Base-by-base conservation (phyloP, 2,329 filamentous ascomycete genomes). In the Lachnum nothofagi region DNA sequence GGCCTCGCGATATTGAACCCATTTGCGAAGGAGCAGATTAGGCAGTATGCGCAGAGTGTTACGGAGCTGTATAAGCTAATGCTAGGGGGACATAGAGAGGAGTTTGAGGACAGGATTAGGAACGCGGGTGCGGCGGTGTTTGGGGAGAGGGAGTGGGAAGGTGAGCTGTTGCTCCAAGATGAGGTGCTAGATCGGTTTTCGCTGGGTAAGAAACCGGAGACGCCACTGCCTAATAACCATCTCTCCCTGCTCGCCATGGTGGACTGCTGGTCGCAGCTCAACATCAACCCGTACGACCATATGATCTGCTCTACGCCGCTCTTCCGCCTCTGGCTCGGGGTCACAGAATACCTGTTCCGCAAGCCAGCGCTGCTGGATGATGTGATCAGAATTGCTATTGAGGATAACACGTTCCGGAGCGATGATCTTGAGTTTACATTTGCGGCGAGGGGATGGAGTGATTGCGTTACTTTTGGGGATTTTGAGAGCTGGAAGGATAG, bases 291-390 rank as follows among this genome's bases (percentile, higher is more conserved):
- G 0, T 98, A 98, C 68, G 91, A 98, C 69, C 94, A 98, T 73
- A 98, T 98, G 91, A 94, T 98, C 59, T 98, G 93, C 73, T 95
- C 90, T 46, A 98, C 93, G 33, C 93, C 93, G 72, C 80, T 97
- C 40, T 98, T 98, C 74, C 86, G 93, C 43, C 81, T 98, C 56
- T 96, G 93, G 82, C 79, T 98, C 27, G 93, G 93, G 48, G 94
- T 96, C n/a, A 91, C 91, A 1, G 93, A 98, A 70, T 91, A 95
- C 66, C 76, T 98, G 31, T 98, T 96, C 74, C 85, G 90, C 56
- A 90, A 91, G 62, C 77, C 80, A 16, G 80, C 79, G 2, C 74
- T 95, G 44, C 80, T 98, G 12, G 85, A 95, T 43, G 89, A 93
- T 65, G 86, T 86, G 20, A 80, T 98, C 59, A 79, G 85, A 42